phyloP scores from a whole-genome alignment of 495 filamentous ascomycete genomes.

The Aspergillus bridgeri region DNA sequence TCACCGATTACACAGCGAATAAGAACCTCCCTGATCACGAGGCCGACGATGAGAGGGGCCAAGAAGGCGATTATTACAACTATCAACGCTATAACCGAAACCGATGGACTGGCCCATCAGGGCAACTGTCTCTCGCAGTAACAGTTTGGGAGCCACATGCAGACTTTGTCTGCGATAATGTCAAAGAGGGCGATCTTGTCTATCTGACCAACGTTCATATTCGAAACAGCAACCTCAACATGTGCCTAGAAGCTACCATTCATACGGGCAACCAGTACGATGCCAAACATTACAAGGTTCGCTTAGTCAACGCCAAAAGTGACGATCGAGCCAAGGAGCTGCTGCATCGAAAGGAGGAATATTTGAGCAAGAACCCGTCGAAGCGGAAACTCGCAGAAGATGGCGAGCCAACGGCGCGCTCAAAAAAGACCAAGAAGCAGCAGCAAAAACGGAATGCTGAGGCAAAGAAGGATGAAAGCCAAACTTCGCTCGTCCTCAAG shows the following conservation, averaged over 20 bases:
- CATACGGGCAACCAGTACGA: slow-evolving; percentile 54
- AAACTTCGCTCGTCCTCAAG: slow-evolving; percentile 17
- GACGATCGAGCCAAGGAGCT: slow-evolving; percentile 57
- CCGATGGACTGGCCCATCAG: slow-evolving; percentile 76
- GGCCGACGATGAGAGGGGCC: slow-evolving; percentile 29
- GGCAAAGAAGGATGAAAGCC: slow-evolving; percentile 33
- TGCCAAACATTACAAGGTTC: slow-evolving; percentile 52
- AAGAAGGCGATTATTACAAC: slow-evolving; percentile 48
- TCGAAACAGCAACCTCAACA: slow-evolving; percentile 46
- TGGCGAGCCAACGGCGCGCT: slow-evolving; percentile 20
- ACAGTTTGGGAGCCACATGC: slow-evolving; percentile 71
- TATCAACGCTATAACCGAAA: slow-evolving; percentile 35
- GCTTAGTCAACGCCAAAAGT: slow-evolving; percentile 38
- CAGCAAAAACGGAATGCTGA: slow-evolving; percentile 29
- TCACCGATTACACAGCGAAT: slow-evolving; percentile 86
- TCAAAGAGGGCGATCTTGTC: slow-evolving; percentile 60
- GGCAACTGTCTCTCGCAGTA: slow-evolving; percentile 68
- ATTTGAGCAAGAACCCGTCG: slow-evolving; percentile 44
- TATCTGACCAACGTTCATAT: slow-evolving; percentile 68
- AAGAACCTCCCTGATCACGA: slow-evolving; percentile 55
- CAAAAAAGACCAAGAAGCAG: slow-evolving; percentile 35
- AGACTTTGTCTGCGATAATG: slow-evolving; percentile 45
- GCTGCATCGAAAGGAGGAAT: slow-evolving; percentile 58
- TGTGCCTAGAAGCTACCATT: slow-evolving; percentile 67
- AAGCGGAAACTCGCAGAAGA: slow-evolving; percentile 43